phyloP scores from a whole-genome alignment of 805 yeast species.

The Sugiyamaella mastotermitis region DNA sequence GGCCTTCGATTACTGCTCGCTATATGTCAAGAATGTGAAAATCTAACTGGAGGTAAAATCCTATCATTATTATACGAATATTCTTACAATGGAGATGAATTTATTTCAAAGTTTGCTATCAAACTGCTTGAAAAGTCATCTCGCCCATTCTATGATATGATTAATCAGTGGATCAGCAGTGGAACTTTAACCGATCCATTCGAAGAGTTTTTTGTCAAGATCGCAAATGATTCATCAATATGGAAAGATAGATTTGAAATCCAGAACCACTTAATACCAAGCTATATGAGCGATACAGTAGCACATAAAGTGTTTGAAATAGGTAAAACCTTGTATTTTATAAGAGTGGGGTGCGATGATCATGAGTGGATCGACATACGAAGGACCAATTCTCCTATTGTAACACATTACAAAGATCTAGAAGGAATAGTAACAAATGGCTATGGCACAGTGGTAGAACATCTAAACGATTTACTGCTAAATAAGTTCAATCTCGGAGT shows the following conservation, averaged over 20 bases:
- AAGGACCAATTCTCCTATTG: conserved; percentile 10
- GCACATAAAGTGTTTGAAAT: conserved; percentile 35
- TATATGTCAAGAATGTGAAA: conserved; percentile 33
- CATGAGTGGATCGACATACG: conserved; percentile 47
- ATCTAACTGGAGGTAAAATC: conserved; percentile 42
- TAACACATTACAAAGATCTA: conserved; percentile 15
- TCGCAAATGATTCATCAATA: conserved; percentile 15
- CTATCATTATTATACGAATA: conserved; percentile 46
- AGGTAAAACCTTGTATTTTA: conserved; percentile 66
- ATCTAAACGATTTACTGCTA: conserved; percentile 45
- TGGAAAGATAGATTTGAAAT: conserved; percentile 24
- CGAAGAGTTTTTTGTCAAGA: conserved; percentile 56
- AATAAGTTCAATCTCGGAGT: conserved; percentile 42
- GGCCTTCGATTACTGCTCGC: conserved; percentile 52
- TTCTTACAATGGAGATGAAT: conserved; percentile 58
- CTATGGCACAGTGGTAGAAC: conserved; percentile 46
- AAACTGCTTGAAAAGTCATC: conserved; percentile 42
- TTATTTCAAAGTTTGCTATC: conserved; percentile 39
- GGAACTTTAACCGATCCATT: conserved; percentile 55
- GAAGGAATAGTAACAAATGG: conserved; percentile 31
- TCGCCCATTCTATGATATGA: conserved; percentile 54
- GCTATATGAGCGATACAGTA: conserved; percentile 28
- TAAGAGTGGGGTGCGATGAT: conserved; percentile 62
- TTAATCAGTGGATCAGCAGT: conserved; percentile 60
- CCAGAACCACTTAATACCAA: conserved; percentile 31